A percentile compares a stretch with the other conserved stretches of the same genome.
These are phyloP conservation scores for Pyrrhoderma lamaoense DNA, from an alignment of 1,284 basidiomycete species.

Conservation along the genomic window DNA sequence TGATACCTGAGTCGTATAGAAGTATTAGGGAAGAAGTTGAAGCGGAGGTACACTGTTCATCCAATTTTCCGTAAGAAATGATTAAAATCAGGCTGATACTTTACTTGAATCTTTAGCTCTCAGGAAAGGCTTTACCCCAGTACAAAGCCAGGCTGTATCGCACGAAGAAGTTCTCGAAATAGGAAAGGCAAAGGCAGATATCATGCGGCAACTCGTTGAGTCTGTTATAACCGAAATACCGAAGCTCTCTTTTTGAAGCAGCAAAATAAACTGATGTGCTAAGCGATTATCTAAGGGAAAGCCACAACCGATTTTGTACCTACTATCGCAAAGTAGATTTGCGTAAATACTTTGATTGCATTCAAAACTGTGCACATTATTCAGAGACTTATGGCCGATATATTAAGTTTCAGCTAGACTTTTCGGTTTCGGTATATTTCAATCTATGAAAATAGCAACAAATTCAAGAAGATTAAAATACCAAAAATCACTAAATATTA, in stretches of 20 bases:
- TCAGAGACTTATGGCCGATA: too few species aligned
- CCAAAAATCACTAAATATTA: too few species aligned
- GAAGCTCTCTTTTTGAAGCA: background rate
- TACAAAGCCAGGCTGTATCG: slow-evolving; percentile 53
- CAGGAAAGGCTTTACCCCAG: slow-evolving; percentile 43
- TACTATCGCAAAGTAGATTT: too few species aligned
- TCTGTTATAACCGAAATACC: slow-evolving; percentile 36
- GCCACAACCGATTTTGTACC: too few species aligned
- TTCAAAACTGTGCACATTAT: too few species aligned
- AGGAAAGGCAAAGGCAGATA: slow-evolving; percentile 61
- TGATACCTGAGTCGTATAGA: slow-evolving; percentile 61
- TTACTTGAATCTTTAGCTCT: slow-evolving; percentile 41
- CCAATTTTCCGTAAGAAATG: background rate
- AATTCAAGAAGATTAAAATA: too few species aligned
- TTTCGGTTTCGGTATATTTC: too few species aligned
- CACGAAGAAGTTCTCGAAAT: slow-evolving; percentile 75
- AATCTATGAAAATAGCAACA: too few species aligned
- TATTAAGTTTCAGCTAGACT: too few species aligned
- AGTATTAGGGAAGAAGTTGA: slow-evolving; percentile 69
- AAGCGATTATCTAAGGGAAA: too few species aligned
- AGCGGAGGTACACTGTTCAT: slow-evolving; percentile 50
- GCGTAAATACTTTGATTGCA: too few species aligned
- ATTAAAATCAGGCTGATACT: slow-evolving; percentile 5
- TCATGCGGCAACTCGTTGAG: slow-evolving; percentile 62
- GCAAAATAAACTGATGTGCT: too few species aligned